phyloP scores from a whole-genome alignment of 176 grass and related monocot genomes.

The Guadua angustifolia region DNA sequence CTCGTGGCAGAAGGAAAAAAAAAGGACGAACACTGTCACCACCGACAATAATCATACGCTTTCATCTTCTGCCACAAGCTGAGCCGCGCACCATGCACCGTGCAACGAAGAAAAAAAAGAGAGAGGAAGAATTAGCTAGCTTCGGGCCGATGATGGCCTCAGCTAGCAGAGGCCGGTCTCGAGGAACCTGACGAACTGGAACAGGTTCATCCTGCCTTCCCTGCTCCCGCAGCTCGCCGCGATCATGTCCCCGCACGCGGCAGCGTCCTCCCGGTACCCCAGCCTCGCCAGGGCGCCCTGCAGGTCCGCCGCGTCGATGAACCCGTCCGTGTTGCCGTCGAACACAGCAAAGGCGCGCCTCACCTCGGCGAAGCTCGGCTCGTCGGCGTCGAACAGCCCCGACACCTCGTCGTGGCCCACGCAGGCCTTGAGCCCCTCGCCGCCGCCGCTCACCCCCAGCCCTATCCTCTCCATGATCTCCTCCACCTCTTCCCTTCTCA shows the following conservation, averaged over 20 bases:
- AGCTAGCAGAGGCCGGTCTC: conserved; percentile 40
- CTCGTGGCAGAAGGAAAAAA: conserved; percentile 33
- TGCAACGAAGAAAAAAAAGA: neutral
- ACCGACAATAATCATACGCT: neutral
- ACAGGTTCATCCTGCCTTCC: conserved; percentile 55
- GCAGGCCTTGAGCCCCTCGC: conserved; percentile 26
- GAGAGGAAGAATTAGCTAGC: neutral
- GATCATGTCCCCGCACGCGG: conserved; percentile 67
- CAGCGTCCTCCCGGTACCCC: conserved; percentile 59
- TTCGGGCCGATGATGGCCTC: no score
- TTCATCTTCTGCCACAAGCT: conserved; percentile 23
- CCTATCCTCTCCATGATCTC: conserved; percentile 55
- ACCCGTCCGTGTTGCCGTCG: conserved; percentile 67
- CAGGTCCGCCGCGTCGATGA: conserved; percentile 73
- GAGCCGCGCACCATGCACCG: conserved; percentile 1
- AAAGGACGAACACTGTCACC: neutral
- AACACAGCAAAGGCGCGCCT: conserved; percentile 70
- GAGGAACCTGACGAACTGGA: conserved; percentile 61
- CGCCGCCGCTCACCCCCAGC: neutral
- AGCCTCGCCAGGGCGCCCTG: conserved; percentile 53
- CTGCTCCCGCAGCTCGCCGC: neutral
- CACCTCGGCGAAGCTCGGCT: conserved; percentile 79
- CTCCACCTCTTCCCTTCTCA: conserved; percentile 55
- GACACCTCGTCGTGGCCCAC: conserved; percentile 47
- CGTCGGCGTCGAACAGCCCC: conserved; percentile 65